These are phyloP conservation scores for Fraxinus velutina DNA, from an alignment of 305 asterid genomes.

Conservation along the genomic window DNA sequence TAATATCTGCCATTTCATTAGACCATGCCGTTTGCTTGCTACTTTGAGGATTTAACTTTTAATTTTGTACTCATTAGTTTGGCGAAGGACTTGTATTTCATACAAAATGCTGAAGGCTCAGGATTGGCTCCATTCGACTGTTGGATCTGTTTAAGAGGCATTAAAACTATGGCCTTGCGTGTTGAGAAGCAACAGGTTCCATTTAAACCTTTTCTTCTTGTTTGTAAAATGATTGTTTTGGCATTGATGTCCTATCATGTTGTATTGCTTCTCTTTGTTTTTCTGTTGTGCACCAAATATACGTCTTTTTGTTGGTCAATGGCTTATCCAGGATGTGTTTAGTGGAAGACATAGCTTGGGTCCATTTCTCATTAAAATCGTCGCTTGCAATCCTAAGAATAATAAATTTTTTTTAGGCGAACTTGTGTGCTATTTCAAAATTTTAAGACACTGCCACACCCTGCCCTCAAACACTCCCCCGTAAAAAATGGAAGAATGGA, in stretches of 20 bases:
- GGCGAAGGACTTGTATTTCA: conserved; percentile 67
- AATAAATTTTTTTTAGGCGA: not conserved
- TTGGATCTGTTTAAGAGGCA: conserved; percentile 93
- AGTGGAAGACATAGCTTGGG: not conserved
- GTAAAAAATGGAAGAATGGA: not conserved
- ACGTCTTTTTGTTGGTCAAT: not conserved
- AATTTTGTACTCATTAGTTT: conserved; percentile 41
- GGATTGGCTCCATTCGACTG: conserved; percentile 95
- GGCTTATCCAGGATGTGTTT: not conserved
- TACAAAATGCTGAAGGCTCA: conserved; percentile 92
- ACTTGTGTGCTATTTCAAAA: not conserved
- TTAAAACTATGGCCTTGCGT: conserved; percentile 82
- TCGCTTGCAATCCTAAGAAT: not conserved
- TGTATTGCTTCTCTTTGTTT: not conserved
- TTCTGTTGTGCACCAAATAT: not conserved
- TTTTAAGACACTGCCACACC: not conserved
- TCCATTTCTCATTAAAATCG: not conserved
- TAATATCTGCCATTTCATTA: not conserved
- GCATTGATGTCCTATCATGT: not conserved
- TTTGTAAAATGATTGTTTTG: not conserved
- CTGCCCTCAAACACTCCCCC: not conserved
- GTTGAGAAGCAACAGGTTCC: conserved; percentile 85
- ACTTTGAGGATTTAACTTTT: conserved; percentile 1
- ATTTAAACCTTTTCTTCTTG: not conserved
- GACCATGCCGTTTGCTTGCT: not conserved